These are phyloP conservation scores for Globisporangium cylindrosporum DNA, from an alignment of 352 stramenopile species.

Conservation along the genomic window DNA sequence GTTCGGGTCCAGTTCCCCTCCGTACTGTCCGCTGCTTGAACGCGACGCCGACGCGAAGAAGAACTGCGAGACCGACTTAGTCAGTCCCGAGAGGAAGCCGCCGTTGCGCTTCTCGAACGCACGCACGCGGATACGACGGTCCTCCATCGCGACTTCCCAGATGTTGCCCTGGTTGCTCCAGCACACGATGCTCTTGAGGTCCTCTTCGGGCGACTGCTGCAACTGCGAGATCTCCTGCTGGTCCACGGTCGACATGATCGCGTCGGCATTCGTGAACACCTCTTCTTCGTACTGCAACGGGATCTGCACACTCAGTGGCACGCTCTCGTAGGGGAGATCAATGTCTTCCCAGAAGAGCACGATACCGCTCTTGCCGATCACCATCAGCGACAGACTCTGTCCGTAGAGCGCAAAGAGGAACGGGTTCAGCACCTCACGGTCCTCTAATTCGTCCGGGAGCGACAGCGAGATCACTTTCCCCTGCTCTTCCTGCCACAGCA, in stretches of 20 bases:
- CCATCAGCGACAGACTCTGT: conserved; percentile 67
- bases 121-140: conserved; percentile 73
- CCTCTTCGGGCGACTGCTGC: conserved; percentile 21
- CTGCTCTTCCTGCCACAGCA: conserved; percentile 66
- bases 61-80: conserved; percentile 75
- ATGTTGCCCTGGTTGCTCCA: conserved; percentile 79
- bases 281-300: conserved; percentile 49
- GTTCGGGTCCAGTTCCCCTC: conserved; percentile 40
- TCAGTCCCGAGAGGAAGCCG: conserved; percentile 66
- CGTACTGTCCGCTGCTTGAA: conserved; percentile 18
- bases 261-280: conserved; percentile 46
- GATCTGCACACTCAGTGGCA: conserved; percentile 78
- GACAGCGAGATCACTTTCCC: conserved; percentile 44
- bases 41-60: conserved; percentile 57
- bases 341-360: conserved; percentile 85
- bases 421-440: conserved; percentile 46
- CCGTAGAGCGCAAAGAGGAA: conserved; percentile 68
- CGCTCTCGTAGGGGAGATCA: conserved; percentile 70
- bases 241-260: conserved; percentile 20
- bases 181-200: conserved; percentile 61
- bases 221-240: conserved; percentile 12
- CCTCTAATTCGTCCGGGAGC: conserved; percentile 53
- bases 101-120: conserved; percentile 65
- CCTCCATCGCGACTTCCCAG: conserved; percentile 78
- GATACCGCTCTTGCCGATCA: conserved; percentile 54